phyloP scores from a whole-genome alignment of 2,329 filamentous ascomycete species.

The Fusarium aywerte region DNA sequence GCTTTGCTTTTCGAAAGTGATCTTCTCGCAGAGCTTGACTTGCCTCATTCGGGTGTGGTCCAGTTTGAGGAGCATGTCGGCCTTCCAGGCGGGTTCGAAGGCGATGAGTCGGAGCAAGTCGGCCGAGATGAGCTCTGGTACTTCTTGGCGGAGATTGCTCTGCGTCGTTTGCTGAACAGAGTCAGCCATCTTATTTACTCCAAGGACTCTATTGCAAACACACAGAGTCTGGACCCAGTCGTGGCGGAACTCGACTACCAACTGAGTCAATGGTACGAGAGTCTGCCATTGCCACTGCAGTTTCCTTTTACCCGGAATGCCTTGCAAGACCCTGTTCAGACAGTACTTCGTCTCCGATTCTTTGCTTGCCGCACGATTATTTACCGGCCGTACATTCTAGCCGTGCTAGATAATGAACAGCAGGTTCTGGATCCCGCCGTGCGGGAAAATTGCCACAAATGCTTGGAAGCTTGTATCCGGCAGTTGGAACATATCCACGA shows the following conservation, averaged over 20 bases:
- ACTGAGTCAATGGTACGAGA: conserved; percentile 86
- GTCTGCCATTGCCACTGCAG: conserved; percentile 76
- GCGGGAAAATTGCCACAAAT: conserved; percentile 82
- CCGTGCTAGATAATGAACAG: conserved; percentile 81
- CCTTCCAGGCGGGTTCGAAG: conserved; percentile 80
- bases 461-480: conserved; percentile 80
- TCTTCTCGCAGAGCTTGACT: conserved; percentile 79
- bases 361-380: conserved; percentile 89
- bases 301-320: conserved; percentile 77
- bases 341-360: conserved; percentile 80
- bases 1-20: conserved; percentile 83
- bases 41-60: conserved; percentile 84
- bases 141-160: conserved; percentile 83
- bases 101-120: conserved; percentile 70
- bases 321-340: conserved; percentile 79
- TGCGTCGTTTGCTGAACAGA: conserved; percentile 79
- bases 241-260: conserved; percentile 85
- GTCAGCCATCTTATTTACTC: conserved; percentile 84
- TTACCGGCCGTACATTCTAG: conserved; percentile 83
- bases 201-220: conserved; percentile 76
- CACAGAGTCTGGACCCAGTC: conserved; percentile 78
- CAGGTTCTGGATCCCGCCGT: conserved; percentile 77
- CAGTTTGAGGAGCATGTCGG: conserved; percentile 85
- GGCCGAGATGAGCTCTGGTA: conserved; percentile 87
- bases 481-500: conserved; percentile 83